Evolutionary conservation across 305 asterid genomes (phyloP).

Genomic region (Plantago lanceolata): DNA sequence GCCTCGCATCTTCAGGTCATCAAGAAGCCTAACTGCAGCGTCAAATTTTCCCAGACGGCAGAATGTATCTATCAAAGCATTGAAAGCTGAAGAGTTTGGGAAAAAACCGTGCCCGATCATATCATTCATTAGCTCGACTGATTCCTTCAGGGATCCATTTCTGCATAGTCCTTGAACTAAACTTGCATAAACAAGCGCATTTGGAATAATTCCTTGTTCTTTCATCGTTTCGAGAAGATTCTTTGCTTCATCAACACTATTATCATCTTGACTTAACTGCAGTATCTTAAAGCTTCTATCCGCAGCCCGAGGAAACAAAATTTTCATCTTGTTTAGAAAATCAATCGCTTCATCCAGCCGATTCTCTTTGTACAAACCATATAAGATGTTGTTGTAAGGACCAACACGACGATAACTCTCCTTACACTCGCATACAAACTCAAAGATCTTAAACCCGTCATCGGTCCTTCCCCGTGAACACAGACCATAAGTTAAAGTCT

Average conservation of each 20-base stretch:
- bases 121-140: constrained; percentile 52
- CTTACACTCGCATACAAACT: constrained; percentile 44
- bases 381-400: constrained; percentile 70
- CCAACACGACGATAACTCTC: constrained; percentile 31
- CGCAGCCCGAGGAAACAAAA: constrained; percentile 55
- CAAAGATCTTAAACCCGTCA: constrained; percentile 60
- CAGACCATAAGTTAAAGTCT: constrained; percentile 55
- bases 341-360: constrained; percentile 40
- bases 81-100: constrained; percentile 49
- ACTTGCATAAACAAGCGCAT: constrained; percentile 49
- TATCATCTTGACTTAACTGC: constrained; percentile 34
- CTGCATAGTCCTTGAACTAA: constrained; percentile 44
- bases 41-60: constrained; percentile 48
- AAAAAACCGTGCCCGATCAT: constrained; percentile 47
- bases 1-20: constrained; percentile 58
- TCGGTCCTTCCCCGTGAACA: constrained; percentile 48
- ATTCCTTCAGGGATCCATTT: constrained; percentile 48
- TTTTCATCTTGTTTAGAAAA: constrained; percentile 49
- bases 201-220: constrained; percentile 48
- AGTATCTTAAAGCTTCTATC: constrained; percentile 42
- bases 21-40: constrained; percentile 51
- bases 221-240: constrained; percentile 43
- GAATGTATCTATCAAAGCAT: constrained; percentile 44
- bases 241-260: constrained; percentile 38
- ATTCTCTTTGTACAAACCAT: constrained; percentile 59